phyloP scores from a whole-genome alignment of 1,139 yeast species.

The Waltiozyma solani region DNA sequence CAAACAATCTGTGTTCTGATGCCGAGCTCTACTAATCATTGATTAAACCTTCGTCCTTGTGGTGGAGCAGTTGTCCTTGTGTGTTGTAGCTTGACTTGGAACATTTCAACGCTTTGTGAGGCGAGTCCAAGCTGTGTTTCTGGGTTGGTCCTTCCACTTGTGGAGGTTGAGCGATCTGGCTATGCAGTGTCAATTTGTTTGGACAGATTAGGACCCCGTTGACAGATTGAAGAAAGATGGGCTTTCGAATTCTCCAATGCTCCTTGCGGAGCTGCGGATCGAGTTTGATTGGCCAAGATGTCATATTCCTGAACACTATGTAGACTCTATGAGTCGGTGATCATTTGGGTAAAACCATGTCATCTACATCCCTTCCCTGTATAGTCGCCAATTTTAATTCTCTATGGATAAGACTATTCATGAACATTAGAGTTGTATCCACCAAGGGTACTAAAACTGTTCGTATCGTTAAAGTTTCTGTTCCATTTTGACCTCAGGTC shows the following conservation, averaged over 20 bases:
- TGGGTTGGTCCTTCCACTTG: conserved; percentile 32
- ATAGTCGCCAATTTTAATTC: background rate
- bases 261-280: conserved; percentile 20
- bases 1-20: conserved; percentile 18
- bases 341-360: conserved; percentile 92
- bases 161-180: conserved; percentile 45
- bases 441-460: too few species aligned
- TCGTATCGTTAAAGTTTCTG: too few species aligned
- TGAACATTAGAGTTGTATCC: too few species aligned
- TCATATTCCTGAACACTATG: conserved; percentile 94
- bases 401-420: too few species aligned
- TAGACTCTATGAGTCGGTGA: conserved; percentile 61
- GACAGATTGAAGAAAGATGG: conserved; percentile 62
- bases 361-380: conserved; percentile 43
- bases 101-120: conserved; percentile 66
- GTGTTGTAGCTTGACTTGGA: conserved; percentile 23
- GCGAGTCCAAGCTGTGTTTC: conserved; percentile 24
- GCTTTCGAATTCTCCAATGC: conserved; percentile 56
- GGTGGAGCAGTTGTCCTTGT: conserved; percentile 7
- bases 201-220: conserved; percentile 76
- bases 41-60: conserved; percentile 9
- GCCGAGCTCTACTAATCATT: conserved; percentile 14
- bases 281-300: conserved; percentile 50
- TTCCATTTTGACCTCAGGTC: too few species aligned
- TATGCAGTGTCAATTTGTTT: conserved; percentile 20